Evolutionary conservation across 2,329 filamentous ascomycete genomes (phyloP), one percentile per base, ranked within the genome.

Genomic region (Fusarium nurragi): DNA sequence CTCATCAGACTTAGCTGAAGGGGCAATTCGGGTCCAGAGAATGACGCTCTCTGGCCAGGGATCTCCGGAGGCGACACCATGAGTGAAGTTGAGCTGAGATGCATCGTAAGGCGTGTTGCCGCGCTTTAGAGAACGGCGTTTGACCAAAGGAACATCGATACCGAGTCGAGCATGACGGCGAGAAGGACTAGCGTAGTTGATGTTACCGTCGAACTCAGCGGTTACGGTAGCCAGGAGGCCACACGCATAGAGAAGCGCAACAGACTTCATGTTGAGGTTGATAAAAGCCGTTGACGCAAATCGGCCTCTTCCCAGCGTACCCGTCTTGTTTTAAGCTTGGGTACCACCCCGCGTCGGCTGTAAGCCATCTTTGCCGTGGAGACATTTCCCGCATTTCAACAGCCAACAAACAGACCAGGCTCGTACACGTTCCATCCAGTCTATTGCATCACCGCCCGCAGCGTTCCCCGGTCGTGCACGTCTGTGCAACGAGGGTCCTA

Each of bases 161-260:
- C 88, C 89, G 12, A 92, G 79, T 34, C 80, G 79, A 5, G 84
- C 81, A 65, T 91, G 89, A 39, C 88, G 83, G 37, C 84, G 80
- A 2, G 89, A 91, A 7, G 89, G 88, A 68, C 85, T 89, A 46
- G 82, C 80, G 73, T 90, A 92, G 77, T 91, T 91, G 60, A 91
- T 73, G 72, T 91, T 91, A 5, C 75, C 75, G 7, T 73, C 67
- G 2, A 67, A 67, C 14, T 64, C 60, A 10, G 64, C 64, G 2
- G 37, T 41, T 6, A 36, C 64, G 5, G 44, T 40, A 25, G 60
- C 50, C 26, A 67, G 12, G 18, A 67, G 18, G 28, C 54, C 37
- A 40, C 41, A 48, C 2, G 32, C 32, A n/a, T 26, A 67, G 4
- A 67, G 30, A 18, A 48, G 3, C 1, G 23, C 11, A 5, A 19